Percentiles rank a stretch among this genome's conserved stretches.
These are phyloP conservation scores for Sporothrix phasma DNA, from an alignment of 2,329 filamentous ascomycete genomes.

Conservation along the genomic window DNA sequence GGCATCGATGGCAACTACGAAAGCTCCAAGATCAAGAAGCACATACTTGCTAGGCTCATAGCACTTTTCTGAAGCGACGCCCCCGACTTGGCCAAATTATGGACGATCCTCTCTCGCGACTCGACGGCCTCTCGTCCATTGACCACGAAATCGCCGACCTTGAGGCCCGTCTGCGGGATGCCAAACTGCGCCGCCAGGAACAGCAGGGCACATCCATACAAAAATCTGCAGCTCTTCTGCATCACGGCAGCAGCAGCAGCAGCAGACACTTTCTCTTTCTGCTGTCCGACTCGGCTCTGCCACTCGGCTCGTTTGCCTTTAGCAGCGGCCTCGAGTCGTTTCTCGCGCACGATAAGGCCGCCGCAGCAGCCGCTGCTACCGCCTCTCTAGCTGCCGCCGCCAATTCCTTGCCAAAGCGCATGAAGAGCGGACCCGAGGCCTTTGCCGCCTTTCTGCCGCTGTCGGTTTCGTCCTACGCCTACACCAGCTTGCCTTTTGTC, in stretches of 20 bases:
- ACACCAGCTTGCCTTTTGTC: constrained; percentile 64
- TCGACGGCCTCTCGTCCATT: constrained; percentile 22
- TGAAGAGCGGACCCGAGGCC: constrained; percentile 28
- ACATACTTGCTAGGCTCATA: too few species aligned
- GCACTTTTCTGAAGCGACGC: too few species aligned
- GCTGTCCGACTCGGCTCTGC: constrained; percentile 71
- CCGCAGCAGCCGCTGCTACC: constrained; percentile 9
- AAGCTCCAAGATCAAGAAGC: too few species aligned
- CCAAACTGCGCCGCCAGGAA: constrained; percentile 29
- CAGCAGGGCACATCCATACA: neutral
- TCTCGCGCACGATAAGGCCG: constrained; percentile 49
- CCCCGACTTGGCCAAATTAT: neutral
- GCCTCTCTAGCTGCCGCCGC: constrained; percentile 11
- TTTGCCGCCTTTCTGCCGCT: constrained; percentile 58
- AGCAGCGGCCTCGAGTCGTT: constrained; percentile 75
- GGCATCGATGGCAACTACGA: too few species aligned
- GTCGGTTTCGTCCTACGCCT: constrained; percentile 61
- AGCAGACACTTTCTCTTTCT: constrained; percentile 56
- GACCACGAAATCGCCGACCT: constrained; percentile 49
- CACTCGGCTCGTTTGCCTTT: constrained; percentile 80
- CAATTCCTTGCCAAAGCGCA: constrained; percentile 1
- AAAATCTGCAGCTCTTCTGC: neutral
- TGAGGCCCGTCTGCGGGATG: constrained; percentile 38
- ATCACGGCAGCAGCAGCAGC: constrained; percentile 20
- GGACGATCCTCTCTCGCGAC: neutral